These are phyloP conservation scores for Tranzscheliella williamsii DNA, from an alignment of 1,284 basidiomycete genomes.

Conservation along the genomic window DNA sequence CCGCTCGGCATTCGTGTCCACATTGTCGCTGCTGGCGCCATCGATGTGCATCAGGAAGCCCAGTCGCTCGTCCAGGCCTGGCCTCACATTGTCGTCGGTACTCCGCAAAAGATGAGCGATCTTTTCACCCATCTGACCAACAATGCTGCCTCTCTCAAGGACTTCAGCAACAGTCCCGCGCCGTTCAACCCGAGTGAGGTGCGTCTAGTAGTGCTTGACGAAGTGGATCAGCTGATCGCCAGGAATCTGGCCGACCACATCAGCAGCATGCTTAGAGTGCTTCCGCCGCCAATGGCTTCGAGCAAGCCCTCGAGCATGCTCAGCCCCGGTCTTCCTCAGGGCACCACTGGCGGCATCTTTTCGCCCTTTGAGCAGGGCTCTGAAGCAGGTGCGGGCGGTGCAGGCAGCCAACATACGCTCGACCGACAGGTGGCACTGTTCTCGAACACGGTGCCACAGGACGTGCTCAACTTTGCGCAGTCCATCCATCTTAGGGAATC, in stretches of 20 bases:
- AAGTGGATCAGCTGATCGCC: slow-evolving; percentile 96
- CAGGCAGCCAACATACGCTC: slow-evolving; percentile 61
- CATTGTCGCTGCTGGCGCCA: slow-evolving; percentile 42
- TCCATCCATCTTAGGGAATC: slow-evolving; percentile 88
- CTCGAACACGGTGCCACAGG: slow-evolving; percentile 90
- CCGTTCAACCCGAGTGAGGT: slow-evolving; percentile 72
- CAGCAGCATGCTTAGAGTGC: slow-evolving; percentile 82
- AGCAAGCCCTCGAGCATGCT: slow-evolving; percentile 6
- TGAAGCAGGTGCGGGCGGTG: slow-evolving; percentile 11
- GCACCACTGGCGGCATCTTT: slow-evolving; percentile 9
- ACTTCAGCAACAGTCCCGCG: neutral
- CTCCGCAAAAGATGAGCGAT: slow-evolving; percentile 91
- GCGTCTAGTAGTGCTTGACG: slow-evolving; percentile 88
- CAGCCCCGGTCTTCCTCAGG: slow-evolving; percentile 24
- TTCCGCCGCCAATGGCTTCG: slow-evolving; percentile 70
- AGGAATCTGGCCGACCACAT: slow-evolving; percentile 94
- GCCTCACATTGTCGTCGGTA: slow-evolving; percentile 93
- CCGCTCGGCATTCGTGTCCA: slow-evolving; percentile 63
- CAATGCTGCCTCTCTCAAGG: slow-evolving; percentile 53
- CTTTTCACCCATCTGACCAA: slow-evolving; percentile 78
- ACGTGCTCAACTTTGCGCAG: slow-evolving; percentile 85
- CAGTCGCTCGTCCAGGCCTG: slow-evolving; percentile 36
- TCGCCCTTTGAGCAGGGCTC: slow-evolving; percentile 65
- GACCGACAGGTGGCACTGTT: slow-evolving; percentile 96
- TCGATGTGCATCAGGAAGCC: slow-evolving; percentile 44